Conservation (phyloP, 805 yeast genomes). For the Monosporozyma servazzii region DNA sequence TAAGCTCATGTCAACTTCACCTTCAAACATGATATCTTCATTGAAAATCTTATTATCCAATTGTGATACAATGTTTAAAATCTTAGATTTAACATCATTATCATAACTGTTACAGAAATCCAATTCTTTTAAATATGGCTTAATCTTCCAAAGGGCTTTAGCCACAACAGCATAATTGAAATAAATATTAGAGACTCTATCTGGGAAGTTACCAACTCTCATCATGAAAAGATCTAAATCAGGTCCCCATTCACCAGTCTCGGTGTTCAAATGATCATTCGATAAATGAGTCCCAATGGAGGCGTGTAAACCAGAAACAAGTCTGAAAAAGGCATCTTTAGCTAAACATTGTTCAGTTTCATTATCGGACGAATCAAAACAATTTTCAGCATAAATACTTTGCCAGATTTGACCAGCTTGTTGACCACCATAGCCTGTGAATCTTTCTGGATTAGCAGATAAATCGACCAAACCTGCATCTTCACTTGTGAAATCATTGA, state of each 20-base stretch:
- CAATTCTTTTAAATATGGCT: conserved; percentile 42
- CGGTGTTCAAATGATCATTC: conserved; percentile 65
- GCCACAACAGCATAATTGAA: conserved; percentile 85
- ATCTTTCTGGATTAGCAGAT: conserved; percentile 85
- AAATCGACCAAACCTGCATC: conserved; percentile 79
- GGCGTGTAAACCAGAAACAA: conserved; percentile 90
- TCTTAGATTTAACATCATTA: conserved; percentile 35
- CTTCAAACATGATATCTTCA: conserved; percentile 42
- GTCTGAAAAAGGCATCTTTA: conserved; percentile 76
- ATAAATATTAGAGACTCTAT: conserved; percentile 79
- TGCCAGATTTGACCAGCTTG: conserved; percentile 91
- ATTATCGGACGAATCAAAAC: conserved; percentile 46
- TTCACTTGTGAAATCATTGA: conserved; percentile 49
- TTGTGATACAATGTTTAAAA: conserved; percentile 33
- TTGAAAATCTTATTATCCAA: conserved; percentile 36
- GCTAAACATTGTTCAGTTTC: conserved; percentile 61
- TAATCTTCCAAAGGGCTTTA: conserved; percentile 66
- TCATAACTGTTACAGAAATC: conserved; percentile 41
- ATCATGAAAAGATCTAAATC: conserved; percentile 73
- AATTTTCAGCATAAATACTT: conserved; percentile 85
- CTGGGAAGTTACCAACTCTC: conserved; percentile 84
- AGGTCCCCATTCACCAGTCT: conserved; percentile 76
- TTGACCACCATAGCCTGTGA: conserved; percentile 91
- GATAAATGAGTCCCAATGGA: conserved; percentile 89
- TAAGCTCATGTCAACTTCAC: conserved; percentile 37